phyloP scores from a whole-genome alignment of 163 green algal genomes.

The Scenedesmus sp. region DNA sequence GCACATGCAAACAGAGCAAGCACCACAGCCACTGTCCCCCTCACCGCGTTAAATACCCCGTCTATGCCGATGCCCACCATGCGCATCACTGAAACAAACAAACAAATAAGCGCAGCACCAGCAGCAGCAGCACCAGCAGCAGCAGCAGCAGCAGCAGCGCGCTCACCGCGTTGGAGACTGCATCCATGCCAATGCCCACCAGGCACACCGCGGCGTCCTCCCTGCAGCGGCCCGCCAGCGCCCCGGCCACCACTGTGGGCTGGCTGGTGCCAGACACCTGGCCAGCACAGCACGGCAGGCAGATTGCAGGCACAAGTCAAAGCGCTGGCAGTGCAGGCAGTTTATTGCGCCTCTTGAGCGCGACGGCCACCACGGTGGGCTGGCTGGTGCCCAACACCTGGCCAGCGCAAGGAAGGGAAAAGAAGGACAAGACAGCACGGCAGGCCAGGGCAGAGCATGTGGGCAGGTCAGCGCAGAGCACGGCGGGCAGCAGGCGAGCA shows the following conservation, averaged over 20 bases:
- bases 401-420: no score
- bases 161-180: slow-evolving; percentile 55
- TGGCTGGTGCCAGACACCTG: slow-evolving; percentile 46
- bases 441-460: no score
- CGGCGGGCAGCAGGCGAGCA: no score
- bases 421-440: no score
- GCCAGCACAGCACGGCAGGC: background rate
- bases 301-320: background rate
- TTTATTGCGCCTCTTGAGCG: slow-evolving; percentile 30
- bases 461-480: no score
- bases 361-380: slow-evolving; percentile 50
- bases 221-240: slow-evolving; percentile 63
- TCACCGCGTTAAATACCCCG: no score
- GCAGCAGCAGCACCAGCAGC: background rate
- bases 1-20: no score
- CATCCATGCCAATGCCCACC: slow-evolving; percentile 66
- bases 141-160: background rate
- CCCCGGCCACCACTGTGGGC: slow-evolving; percentile 51
- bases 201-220: slow-evolving; percentile 57
- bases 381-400: slow-evolving; percentile 41
- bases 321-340: no score
- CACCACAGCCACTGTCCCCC: no score
- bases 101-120: no score
- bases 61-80: no score
- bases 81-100: no score